phyloP scores from a whole-genome alignment of 176 grass and related monocot genomes.

The Raddia guianensis region DNA sequence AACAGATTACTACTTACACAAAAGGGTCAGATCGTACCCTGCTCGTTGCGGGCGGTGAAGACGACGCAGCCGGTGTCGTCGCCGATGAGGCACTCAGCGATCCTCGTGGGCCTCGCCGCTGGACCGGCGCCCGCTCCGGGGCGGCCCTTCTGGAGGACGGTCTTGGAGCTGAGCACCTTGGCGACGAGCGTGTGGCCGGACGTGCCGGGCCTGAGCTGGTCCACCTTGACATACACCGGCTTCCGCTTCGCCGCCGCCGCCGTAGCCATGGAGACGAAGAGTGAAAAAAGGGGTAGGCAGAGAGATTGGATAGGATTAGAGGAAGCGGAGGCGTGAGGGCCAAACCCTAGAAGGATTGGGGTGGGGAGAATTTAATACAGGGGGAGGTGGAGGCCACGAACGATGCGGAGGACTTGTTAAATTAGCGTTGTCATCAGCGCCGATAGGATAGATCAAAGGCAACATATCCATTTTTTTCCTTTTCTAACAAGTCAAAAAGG shows the following conservation, averaged over 20 bases:
- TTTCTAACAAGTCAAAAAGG: constrained; percentile 8
- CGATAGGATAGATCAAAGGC: constrained; percentile 9
- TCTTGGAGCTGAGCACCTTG: constrained; percentile 69
- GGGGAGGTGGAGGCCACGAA: constrained; percentile 18
- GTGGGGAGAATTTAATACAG: constrained; percentile 33
- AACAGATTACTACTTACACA: background rate
- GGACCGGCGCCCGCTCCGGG: constrained; percentile 37
- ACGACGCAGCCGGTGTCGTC: constrained; percentile 83
- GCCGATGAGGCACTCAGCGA: constrained; percentile 83
- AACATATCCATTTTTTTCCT: constrained; percentile 24
- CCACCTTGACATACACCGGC: constrained; percentile 77
- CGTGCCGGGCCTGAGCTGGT: constrained; percentile 72
- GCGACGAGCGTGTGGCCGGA: constrained; percentile 70
- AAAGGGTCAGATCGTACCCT: constrained; percentile 54
- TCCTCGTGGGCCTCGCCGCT: constrained; percentile 48
- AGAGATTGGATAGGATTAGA: constrained; percentile 14
- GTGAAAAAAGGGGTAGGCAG: background rate
- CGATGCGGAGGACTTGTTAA: constrained; percentile 41
- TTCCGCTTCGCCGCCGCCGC: constrained; percentile 62
- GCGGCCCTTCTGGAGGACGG: constrained; percentile 68
- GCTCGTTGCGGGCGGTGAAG: constrained; percentile 81
- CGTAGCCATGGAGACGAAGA: constrained; percentile 39
- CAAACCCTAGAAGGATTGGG: constrained; percentile 48
- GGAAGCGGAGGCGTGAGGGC: background rate
- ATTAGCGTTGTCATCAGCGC: background rate